phyloP scores from a whole-genome alignment of 805 yeast genomes.

The Torulaspora indica region DNA sequence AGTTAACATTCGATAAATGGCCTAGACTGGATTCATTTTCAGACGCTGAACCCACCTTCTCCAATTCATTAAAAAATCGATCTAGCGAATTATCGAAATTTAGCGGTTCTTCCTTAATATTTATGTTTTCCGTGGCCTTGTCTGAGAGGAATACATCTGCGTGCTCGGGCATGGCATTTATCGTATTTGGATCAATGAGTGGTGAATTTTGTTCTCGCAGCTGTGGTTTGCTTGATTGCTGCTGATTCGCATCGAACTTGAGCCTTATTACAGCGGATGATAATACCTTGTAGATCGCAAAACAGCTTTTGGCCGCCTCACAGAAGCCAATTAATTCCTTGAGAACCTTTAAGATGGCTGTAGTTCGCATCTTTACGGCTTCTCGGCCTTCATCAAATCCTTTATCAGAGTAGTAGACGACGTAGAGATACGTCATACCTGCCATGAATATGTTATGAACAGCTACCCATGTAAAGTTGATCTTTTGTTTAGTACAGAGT shows the following conservation, averaged over 20 bases:
- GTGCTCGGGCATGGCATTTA: background rate
- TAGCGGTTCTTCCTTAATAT: background rate
- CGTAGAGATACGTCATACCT: slow-evolving; percentile 76
- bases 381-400: slow-evolving; percentile 44
- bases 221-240: slow-evolving; percentile 5
- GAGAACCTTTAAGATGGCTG: slow-evolving; percentile 53
- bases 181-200: background rate
- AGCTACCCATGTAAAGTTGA: slow-evolving; percentile 91
- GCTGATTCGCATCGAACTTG: slow-evolving; percentile 34
- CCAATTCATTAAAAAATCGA: slow-evolving; percentile 47
- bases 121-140: background rate
- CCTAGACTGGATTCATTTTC: slow-evolving; percentile 12
- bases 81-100: slow-evolving; percentile 33
- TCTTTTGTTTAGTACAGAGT: slow-evolving; percentile 49
- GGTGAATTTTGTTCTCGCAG: background rate
- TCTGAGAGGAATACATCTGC: background rate
- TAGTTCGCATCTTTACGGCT: slow-evolving; percentile 47
- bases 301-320: slow-evolving; percentile 71
- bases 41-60: slow-evolving; percentile 22
- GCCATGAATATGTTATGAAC: slow-evolving; percentile 87
- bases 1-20: slow-evolving; percentile 12
- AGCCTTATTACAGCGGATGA: slow-evolving; percentile 66
- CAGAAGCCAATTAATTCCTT: slow-evolving; percentile 61
- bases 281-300: slow-evolving; percentile 64
- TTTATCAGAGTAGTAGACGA: slow-evolving; percentile 64